Conservation (phyloP, 768 basidiomycete species). For the Pleurotus tuber-regium region DNA sequence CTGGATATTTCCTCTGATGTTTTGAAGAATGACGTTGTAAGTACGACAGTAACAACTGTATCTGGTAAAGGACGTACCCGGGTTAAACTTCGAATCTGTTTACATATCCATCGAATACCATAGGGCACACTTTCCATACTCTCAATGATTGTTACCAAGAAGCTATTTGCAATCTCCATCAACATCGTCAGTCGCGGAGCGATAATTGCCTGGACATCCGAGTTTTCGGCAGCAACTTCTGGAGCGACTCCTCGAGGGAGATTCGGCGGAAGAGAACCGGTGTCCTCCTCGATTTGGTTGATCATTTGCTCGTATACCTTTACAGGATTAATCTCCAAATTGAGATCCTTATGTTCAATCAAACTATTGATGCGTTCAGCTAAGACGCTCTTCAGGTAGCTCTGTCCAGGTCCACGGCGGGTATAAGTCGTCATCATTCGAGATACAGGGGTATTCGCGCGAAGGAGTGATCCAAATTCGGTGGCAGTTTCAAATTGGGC, state of each 20-base stretch:
- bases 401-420: slow-evolving; percentile 96
- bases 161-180: slow-evolving; percentile 99
- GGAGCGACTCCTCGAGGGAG: slow-evolving; percentile 92
- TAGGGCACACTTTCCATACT: slow-evolving; percentile 99
- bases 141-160: slow-evolving; percentile 96
- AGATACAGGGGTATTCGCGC: slow-evolving; percentile 98
- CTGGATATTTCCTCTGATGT: slow-evolving; percentile 92
- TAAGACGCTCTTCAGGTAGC: slow-evolving; percentile 95
- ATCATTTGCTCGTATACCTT: slow-evolving; percentile 99
- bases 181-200: slow-evolving; percentile 96
- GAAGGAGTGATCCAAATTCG: slow-evolving; percentile 97
- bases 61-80: slow-evolving; percentile 64
- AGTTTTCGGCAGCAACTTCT: slow-evolving; percentile 90
- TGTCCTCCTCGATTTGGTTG: slow-evolving; percentile 97
- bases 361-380: slow-evolving; percentile 98
- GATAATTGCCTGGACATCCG: slow-evolving; percentile 97
- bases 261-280: slow-evolving; percentile 85
- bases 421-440: slow-evolving; percentile 99
- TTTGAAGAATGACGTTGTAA: slow-evolving; percentile 10
- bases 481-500: slow-evolving; percentile 99
- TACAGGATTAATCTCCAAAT: slow-evolving; percentile 97
- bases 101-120: slow-evolving; percentile 99
- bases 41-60: slow-evolving; percentile 10
- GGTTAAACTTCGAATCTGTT: slow-evolving; percentile 96
- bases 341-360: slow-evolving; percentile 99